phyloP scores from a whole-genome alignment of 257 asterid genomes.

The Rubia yunnanensis region DNA sequence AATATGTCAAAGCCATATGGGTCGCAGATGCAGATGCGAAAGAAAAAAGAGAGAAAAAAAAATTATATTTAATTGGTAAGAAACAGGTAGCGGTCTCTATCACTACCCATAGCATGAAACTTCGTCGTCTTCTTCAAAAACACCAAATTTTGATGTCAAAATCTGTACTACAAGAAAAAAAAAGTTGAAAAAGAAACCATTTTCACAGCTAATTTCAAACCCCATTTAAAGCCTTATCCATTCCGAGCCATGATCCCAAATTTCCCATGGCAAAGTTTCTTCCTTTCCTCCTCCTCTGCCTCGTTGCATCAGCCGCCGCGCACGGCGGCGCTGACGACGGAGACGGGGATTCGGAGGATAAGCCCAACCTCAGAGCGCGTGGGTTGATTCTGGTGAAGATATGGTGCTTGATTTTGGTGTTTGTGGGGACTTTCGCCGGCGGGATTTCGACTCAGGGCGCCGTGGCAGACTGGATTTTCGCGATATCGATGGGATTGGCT shows the following conservation, averaged over 20 bases:
- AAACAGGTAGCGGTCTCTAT: too few species aligned
- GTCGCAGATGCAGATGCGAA: slow-evolving; percentile 69
- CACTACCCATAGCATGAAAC: too few species aligned
- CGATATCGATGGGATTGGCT: slow-evolving; percentile 86
- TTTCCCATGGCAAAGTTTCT: slow-evolving; percentile 37
- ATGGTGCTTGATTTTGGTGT: slow-evolving; percentile 75
- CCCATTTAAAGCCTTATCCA: background rate
- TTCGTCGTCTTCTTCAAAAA: background rate
- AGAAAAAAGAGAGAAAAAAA: too few species aligned
- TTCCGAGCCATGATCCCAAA: background rate
- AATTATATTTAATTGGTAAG: too few species aligned
- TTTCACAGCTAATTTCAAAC: background rate
- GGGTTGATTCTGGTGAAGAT: slow-evolving; percentile 55
- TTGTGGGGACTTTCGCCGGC: slow-evolving; percentile 60
- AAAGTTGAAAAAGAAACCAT: background rate
- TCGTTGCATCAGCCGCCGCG: slow-evolving; percentile 40
- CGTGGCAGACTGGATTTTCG: slow-evolving; percentile 78
- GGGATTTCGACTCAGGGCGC: slow-evolving; percentile 76
- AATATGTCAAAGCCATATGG: slow-evolving; percentile 86
- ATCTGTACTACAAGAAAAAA: slow-evolving; percentile 11
- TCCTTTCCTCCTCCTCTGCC: slow-evolving; percentile 28
- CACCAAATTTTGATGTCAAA: background rate
- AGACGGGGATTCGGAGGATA: slow-evolving; percentile 34
- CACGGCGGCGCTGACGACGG: slow-evolving; percentile 39
- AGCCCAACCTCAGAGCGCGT: slow-evolving; percentile 53